These are phyloP conservation scores for Penicillium salamii DNA, from an alignment of 495 filamentous ascomycete species.

Conservation along the genomic window DNA sequence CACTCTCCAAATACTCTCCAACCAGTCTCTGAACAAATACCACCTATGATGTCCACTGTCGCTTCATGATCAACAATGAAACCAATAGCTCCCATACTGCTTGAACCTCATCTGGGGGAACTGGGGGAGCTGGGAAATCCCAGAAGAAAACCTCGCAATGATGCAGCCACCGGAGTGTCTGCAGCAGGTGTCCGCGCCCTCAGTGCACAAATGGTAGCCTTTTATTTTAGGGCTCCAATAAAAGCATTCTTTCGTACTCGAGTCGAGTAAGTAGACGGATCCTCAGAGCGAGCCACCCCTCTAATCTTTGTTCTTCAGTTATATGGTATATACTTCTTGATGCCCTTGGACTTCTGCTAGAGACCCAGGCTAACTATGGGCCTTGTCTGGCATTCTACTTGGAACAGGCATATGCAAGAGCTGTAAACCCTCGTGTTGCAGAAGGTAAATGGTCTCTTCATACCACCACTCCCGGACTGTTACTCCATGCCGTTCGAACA, in stretches of 20 bases:
- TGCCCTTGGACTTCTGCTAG: not conserved
- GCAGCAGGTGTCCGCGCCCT: conserved; percentile 79
- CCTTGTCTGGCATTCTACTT: conserved; percentile 1
- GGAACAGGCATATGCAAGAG: conserved; percentile 60
- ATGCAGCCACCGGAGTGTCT: conserved; percentile 72
- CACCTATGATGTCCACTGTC: not conserved
- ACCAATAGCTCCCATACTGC: conserved; percentile 17
- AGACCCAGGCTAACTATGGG: conserved; percentile 22
- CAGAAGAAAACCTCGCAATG: conserved; percentile 50
- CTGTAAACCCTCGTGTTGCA: conserved; percentile 60
- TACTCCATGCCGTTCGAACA: conserved; percentile 72
- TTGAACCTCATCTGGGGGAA: conserved; percentile 20
- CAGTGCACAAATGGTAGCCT: conserved; percentile 73
- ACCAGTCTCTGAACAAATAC: not conserved
- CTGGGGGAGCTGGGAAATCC: conserved; percentile 14
- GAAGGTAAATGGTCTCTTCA: conserved; percentile 63
- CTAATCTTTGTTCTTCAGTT: conserved; percentile 37
- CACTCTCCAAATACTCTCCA: not conserved
- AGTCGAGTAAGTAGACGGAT: conserved; percentile 66
- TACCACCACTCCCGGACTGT: conserved; percentile 72
- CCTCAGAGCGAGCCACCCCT: not conserved
- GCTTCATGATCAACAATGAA: not conserved
- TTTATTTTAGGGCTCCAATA: conserved; percentile 85
- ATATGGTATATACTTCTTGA: conserved; percentile 48
- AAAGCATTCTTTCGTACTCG: conserved; percentile 87